These are phyloP conservation scores for Gautieria morchelliformis DNA, from an alignment of 768 basidiomycete species.

Conservation along the genomic window DNA sequence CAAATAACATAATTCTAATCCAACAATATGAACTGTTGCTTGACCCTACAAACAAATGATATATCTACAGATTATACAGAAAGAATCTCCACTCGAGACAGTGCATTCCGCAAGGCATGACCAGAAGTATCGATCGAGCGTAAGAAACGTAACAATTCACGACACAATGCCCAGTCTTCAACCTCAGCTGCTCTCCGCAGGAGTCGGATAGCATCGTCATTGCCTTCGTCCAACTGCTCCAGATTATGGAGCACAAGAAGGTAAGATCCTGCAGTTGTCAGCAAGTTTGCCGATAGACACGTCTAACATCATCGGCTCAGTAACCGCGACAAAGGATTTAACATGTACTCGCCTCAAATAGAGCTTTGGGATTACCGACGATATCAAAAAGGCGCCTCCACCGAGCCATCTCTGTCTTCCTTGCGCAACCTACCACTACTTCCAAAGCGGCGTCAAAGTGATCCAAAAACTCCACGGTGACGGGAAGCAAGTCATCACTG, in stretches of 20 bases:
- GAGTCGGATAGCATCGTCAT: constrained; percentile 72
- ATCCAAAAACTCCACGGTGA: constrained; percentile 84
- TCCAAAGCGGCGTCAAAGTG: constrained; percentile 87
- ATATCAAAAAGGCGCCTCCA: constrained; percentile 86
- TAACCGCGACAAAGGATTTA: not conserved
- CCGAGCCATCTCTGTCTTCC: constrained; percentile 88
- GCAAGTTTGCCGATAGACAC: constrained; percentile 59
- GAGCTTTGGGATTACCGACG: constrained; percentile 79
- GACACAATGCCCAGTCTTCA: constrained; percentile 84
- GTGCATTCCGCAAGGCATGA: constrained; percentile 49
- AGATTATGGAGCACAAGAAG: constrained; percentile 89
- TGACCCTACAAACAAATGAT: not conserved
- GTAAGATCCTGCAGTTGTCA: constrained; percentile 88
- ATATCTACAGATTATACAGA: not conserved
- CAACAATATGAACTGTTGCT: not conserved
- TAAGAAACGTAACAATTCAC: constrained; percentile 85
- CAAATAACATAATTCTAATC: no score
- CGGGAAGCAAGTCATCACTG: constrained; percentile 41
- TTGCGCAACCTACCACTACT: constrained; percentile 90
- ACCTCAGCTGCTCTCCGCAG: constrained; percentile 65
- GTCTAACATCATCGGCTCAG: constrained; percentile 32
- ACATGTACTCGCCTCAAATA: constrained; percentile 70
- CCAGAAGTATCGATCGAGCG: constrained; percentile 89
- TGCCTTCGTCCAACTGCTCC: constrained; percentile 74
- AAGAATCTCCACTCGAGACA: constrained; percentile 28